A percentile compares a stretch with the other conserved stretches of the same genome.
phyloP scores from a whole-genome alignment of 2,329 filamentous ascomycete species.

The Arthrobotrys conoides region DNA sequence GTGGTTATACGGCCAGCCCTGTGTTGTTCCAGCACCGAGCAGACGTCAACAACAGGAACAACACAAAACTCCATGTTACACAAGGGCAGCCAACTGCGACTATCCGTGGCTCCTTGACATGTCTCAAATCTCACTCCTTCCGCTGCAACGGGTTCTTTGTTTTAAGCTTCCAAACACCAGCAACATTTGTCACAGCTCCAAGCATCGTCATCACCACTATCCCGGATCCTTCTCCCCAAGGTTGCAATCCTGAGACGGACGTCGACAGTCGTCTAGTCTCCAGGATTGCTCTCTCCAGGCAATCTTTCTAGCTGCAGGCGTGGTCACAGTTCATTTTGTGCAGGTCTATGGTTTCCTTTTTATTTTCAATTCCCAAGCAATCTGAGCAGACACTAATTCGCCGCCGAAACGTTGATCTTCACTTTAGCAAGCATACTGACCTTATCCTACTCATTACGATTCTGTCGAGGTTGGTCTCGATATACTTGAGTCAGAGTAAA shows the following conservation, averaged over 20 bases:
- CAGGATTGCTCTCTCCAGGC: no score
- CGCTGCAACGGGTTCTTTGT: background rate
- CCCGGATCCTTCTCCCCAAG: background rate
- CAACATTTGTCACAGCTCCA: background rate
- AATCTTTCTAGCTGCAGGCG: no score
- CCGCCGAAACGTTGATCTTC: background rate
- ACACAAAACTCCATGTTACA: constrained; percentile 11
- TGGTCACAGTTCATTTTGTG: no score
- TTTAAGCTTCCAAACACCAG: background rate
- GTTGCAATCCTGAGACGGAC: no score
- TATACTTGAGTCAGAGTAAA: no score
- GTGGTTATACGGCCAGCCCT: background rate
- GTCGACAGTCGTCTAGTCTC: no score
- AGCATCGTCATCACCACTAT: no score
- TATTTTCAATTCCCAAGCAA: no score
- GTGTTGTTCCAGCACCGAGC: background rate
- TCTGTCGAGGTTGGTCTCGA: no score
- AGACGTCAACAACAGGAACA: constrained; percentile 16
- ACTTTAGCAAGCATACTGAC: background rate
- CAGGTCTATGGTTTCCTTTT: no score
- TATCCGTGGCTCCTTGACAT: background rate
- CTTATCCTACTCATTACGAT: background rate
- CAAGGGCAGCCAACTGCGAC: constrained; percentile 11
- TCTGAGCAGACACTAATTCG: no score
- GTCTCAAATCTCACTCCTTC: no score